Evolutionary conservation across 208 protist species (phyloP).

Genomic region (Leishmania major): DNA sequence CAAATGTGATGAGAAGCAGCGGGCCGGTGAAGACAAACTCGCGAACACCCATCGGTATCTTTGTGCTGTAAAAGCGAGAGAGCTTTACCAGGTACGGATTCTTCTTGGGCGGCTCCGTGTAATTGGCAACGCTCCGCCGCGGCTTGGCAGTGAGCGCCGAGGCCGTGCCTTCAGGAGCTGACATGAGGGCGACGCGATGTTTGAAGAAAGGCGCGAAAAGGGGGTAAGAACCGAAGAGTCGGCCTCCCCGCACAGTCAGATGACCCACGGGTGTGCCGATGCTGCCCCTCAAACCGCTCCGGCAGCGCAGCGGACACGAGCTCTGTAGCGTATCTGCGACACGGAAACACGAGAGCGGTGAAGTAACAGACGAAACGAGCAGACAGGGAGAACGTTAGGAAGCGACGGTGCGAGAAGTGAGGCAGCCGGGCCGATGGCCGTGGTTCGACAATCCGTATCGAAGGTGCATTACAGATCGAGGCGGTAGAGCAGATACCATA

Average conservation of each 20-base stretch:
- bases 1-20: conserved; percentile 60
- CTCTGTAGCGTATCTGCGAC: neutral
- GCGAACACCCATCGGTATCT: conserved; percentile 82
- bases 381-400: neutral
- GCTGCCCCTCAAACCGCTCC: neutral
- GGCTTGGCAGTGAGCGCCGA: conserved; percentile 2
- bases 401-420: neutral
- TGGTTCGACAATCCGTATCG: neutral
- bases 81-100: conserved; percentile 71
- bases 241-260: neutral
- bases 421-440: neutral
- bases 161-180: neutral
- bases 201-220: neutral
- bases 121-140: conserved; percentile 66
- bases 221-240: neutral
- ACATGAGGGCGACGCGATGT: neutral
- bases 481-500: neutral
- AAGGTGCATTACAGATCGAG: neutral
- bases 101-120: conserved; percentile 68
- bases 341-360: neutral
- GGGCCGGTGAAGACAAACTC: conserved; percentile 85
- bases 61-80: conserved; percentile 74
- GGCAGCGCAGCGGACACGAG: neutral
- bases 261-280: neutral
- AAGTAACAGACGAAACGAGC: neutral